Base-by-base conservation (phyloP, 345 rosid genomes). In the Heritiera fomes region DNA sequence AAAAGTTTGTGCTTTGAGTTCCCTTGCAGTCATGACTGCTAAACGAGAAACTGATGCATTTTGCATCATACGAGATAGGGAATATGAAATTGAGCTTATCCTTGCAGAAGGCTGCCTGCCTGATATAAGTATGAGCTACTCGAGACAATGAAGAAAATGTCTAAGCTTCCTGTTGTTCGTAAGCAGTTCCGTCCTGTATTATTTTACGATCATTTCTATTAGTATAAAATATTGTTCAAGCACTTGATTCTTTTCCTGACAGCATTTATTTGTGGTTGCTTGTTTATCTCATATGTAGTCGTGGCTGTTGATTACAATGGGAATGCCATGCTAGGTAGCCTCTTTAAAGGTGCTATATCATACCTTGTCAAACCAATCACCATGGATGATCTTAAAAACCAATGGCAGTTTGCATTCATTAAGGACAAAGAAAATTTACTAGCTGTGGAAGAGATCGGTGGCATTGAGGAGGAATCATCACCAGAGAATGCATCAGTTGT, bases 101-200 rank as follows among this genome's bases (percentile, higher is more conserved):
- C 82, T 92, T 40, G 83, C 87, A 9, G 91, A 92, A 61, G 60
- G 74, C 43, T 65, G 75, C 69, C 80, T 89, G 76, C 87, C 87
- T 52, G 91, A 88, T 58, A 89, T 68, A 84, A 83, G 79, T 87
- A 83, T 34, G 83, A 88, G 79, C 83, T 90, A 52, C 86, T 92
- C 40, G 90, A 88, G 73, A 83, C 77, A 58, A 4, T 89, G 13
- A 76, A 76, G 70, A 20, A 59, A 62, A 64, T 67, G 8, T 85
- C 88, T 65, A 66, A 72, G 49, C 47, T 88, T 66, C 88, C 94
- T 0, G 76, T 90, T 79, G 74, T 90, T 43, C 58, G 97, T 89
- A 80, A 82, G 87, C 61, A 66, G 49, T 30, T 59, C 20, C 63
- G 28, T 38, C 62, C 43, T 45, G 63, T 45, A 11, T 64, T 45